Conservation (phyloP, 176 grass and related monocot genomes). For the Oryza longistaminata region DNA sequence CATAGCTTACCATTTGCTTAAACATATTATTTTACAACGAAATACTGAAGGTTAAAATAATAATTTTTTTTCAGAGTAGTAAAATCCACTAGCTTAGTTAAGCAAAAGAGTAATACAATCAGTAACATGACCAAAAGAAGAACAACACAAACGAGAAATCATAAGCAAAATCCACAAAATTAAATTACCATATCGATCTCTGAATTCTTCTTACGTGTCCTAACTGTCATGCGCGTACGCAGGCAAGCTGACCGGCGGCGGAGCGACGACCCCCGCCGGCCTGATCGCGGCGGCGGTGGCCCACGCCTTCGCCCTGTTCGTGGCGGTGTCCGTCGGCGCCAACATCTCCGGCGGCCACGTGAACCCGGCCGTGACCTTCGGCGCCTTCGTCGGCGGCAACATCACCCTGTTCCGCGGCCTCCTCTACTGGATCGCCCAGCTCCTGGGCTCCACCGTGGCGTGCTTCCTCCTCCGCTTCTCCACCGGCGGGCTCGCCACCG, state of each 20-base stretch:
- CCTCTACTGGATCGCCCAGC: constrained; percentile 94
- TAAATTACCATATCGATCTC: neutral
- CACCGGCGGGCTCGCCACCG: constrained; percentile 66
- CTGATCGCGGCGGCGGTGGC: constrained; percentile 72
- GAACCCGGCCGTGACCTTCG: constrained; percentile 96
- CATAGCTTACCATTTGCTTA: neutral
- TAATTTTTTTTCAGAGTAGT: neutral
- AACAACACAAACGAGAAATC: too few relatives aligned
- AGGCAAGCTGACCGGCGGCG: constrained; percentile 73
- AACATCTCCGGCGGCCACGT: constrained; percentile 99
- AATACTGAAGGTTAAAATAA: neutral
- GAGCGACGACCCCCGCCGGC: constrained; percentile 34
- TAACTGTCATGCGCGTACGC: constrained; percentile 13
- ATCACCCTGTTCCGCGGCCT: constrained; percentile 85
- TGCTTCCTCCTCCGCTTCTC: constrained; percentile 82
- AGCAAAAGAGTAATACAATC: too few relatives aligned
- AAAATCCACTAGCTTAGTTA: too few relatives aligned
- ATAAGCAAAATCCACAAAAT: neutral
- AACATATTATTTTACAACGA: neutral
- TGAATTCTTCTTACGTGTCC: neutral
- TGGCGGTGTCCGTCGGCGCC: constrained; percentile 79
- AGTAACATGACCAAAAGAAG: neutral
- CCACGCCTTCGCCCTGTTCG: constrained; percentile 88
- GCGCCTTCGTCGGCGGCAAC: constrained; percentile 89
- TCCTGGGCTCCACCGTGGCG: constrained; percentile 70